phyloP scores from a whole-genome alignment of 75 land plant species.

The Ceratopteris richardii region DNA sequence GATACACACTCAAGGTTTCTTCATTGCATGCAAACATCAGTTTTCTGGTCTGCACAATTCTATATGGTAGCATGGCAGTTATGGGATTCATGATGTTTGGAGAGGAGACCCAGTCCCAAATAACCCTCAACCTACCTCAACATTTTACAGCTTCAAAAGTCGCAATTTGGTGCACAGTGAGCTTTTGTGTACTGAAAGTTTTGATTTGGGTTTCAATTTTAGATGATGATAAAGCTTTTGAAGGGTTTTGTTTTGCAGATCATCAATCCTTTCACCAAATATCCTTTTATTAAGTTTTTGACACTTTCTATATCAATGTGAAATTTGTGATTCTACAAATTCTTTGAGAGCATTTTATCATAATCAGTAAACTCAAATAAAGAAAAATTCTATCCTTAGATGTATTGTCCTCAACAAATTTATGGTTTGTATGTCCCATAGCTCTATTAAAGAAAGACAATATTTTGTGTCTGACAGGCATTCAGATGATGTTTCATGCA shows the following conservation, averaged over 20 bases:
- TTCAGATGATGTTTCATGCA: no score
- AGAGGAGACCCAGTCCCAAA: conserved; percentile 57
- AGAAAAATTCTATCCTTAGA: no score
- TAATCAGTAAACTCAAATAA: no score
- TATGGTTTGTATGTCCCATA: no score
- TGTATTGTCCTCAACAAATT: no score
- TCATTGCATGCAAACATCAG: conserved; percentile 23
- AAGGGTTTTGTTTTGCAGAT: no score
- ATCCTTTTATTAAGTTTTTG: conserved; percentile 39
- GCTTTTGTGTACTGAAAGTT: conserved; percentile 54
- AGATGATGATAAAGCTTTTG: no score
- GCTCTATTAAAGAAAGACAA: no score
- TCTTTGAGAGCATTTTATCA: no score
- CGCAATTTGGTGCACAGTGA: conserved; percentile 84
- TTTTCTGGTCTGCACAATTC: conserved; percentile 43
- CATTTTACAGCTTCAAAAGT: conserved; percentile 52
- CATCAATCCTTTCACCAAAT: conserved; percentile 88
- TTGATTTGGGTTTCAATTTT: conserved; percentile 55
- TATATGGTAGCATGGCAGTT: conserved; percentile 68
- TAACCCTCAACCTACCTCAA: conserved; percentile 73
- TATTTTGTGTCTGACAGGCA: no score
- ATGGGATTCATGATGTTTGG: conserved; percentile 90
- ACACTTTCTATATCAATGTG: not conserved
- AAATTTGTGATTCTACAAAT: no score
- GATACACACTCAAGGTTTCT: not conserved